These are phyloP conservation scores for Lizonia empirigonia DNA, from an alignment of 2,329 filamentous ascomycete genomes.

Conservation along the genomic window DNA sequence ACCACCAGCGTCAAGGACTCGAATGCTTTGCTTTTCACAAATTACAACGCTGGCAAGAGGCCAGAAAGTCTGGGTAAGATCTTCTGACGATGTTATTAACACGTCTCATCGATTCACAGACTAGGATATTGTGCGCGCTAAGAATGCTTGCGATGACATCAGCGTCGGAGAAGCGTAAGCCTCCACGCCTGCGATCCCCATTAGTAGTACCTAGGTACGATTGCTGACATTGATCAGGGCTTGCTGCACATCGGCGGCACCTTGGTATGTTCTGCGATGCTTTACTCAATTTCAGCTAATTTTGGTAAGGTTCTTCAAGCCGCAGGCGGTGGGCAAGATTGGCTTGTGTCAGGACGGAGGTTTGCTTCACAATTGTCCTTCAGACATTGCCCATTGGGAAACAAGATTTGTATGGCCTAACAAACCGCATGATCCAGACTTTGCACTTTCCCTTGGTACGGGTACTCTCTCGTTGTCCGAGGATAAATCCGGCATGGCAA, in stretches of 20 bases:
- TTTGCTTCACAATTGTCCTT: conserved; percentile 33
- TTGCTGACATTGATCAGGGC: conserved; percentile 23
- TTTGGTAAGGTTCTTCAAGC: no score
- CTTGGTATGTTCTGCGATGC: conserved; percentile 13
- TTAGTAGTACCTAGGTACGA: neutral
- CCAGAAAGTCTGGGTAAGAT: neutral
- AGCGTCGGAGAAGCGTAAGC: conserved; percentile 34
- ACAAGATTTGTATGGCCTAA: conserved; percentile 26
- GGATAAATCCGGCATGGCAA: neutral
- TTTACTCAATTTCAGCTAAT: no score
- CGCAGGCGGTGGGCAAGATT: conserved; percentile 20
- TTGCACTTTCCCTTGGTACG: neutral
- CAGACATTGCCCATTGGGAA: conserved; percentile 30
- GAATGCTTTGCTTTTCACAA: conserved; percentile 33
- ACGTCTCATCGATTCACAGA: neutral
- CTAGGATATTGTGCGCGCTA: conserved; percentile 30
- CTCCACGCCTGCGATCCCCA: neutral
- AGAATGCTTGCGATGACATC: conserved; percentile 22
- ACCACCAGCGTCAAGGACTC: conserved; percentile 28
- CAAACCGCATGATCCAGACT: conserved; percentile 17
- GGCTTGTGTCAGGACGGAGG: conserved; percentile 35
- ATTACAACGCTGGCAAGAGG: conserved; percentile 30
- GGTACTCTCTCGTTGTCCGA: neutral
- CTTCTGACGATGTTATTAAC: neutral
- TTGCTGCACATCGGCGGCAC: conserved; percentile 32